Conservation (phyloP, 2,329 filamentous ascomycete species). For the Aspergillus piperis region DNA sequence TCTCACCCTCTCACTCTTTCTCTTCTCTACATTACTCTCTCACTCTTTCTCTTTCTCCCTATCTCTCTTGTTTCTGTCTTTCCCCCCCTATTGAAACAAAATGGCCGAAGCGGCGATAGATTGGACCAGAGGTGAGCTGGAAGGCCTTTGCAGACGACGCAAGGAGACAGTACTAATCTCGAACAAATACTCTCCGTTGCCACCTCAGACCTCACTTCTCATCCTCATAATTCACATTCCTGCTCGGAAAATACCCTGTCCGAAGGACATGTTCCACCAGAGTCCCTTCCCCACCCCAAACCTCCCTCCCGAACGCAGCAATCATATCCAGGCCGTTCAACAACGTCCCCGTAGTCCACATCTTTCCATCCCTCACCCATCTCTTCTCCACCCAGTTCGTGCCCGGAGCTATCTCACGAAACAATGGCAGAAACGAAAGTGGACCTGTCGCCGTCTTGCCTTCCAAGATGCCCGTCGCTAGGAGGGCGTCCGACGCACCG, state of each 20-base stretch:
- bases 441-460: not conserved
- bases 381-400: constrained; percentile 7
- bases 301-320: constrained; percentile 1
- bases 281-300: not conserved
- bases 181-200: too few species aligned
- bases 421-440: not conserved
- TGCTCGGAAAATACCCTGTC: not conserved
- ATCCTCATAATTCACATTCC: not conserved
- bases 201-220: not conserved
- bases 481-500: not conserved
- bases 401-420: not conserved
- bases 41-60: too few species aligned
- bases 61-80: too few species aligned
- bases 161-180: too few species aligned
- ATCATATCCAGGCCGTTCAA: constrained; percentile 8
- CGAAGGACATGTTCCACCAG: not conserved
- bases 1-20: too few species aligned
- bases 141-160: too few species aligned
- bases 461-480: not conserved
- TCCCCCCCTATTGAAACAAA: too few species aligned
- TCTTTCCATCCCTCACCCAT: constrained; percentile 1
- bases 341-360: constrained; percentile 9
- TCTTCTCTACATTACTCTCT: too few species aligned
- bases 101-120: too few species aligned
- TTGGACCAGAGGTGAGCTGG: too few species aligned